A percentile compares a stretch with the other conserved stretches of the same genome.
Evolutionary conservation across 139 green algal genomes (phyloP).

Genomic region (Monoraphidium neglectum): DNA sequence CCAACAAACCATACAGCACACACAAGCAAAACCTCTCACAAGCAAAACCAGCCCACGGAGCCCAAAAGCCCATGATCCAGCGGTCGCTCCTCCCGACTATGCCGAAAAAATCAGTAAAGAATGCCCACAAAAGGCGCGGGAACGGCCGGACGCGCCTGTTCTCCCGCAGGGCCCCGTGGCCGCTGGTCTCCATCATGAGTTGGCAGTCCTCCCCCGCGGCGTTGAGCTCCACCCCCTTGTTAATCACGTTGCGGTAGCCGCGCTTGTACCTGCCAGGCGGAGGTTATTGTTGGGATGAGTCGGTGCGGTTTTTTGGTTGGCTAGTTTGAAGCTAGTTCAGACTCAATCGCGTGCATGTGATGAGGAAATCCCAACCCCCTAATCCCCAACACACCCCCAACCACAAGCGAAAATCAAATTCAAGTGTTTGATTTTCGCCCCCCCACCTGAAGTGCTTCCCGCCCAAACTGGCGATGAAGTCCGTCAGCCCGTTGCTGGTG

Average conservation of each 20-base stretch:
- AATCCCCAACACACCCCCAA: neutral
- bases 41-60: neutral
- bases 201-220: constrained; percentile 68
- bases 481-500: constrained; percentile 86
- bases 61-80: neutral
- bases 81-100: too few relatives aligned
- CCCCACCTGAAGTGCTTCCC: constrained; percentile 76
- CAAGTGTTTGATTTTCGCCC: constrained; percentile 81
- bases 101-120: too few relatives aligned
- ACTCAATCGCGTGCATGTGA: neutral
- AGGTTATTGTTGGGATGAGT: neutral
- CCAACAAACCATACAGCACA: neutral
- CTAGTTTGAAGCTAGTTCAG: neutral
- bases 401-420: constrained; percentile 88
- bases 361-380: too few relatives aligned
- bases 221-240: constrained; percentile 87
- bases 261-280: constrained; percentile 71
- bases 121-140: too few relatives aligned
- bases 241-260: constrained; percentile 98
- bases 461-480: constrained; percentile 84
- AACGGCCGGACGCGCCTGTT: constrained; percentile 69
- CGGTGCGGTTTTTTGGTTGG: neutral
- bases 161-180: constrained; percentile 91
- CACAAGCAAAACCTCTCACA: neutral
- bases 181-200: constrained; percentile 97